Percentiles rank a stretch among this genome's conserved stretches.
Conservation (phyloP, 1,139 yeast genomes). For the Hyphopichia khmerensis region DNA sequence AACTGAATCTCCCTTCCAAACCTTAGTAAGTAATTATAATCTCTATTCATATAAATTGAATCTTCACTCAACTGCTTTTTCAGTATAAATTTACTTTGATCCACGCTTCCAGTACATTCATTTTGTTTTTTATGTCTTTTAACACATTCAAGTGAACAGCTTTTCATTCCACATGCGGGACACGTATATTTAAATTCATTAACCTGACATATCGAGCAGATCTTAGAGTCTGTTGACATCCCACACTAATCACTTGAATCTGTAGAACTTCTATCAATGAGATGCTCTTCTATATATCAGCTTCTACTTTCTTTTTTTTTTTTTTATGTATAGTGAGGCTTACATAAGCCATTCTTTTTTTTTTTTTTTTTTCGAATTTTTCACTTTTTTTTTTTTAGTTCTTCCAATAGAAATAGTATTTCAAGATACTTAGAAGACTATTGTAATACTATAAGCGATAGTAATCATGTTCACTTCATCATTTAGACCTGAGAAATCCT, state of each 20-base stretch:
- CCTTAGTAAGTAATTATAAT: constrained; percentile 70
- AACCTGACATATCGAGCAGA: constrained; percentile 53
- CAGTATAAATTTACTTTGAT: constrained; percentile 58
- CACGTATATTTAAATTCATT: constrained; percentile 67
- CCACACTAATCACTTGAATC: too few relatives aligned
- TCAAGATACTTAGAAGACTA: too few relatives aligned
- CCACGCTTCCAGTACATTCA: constrained; percentile 67
- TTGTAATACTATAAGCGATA: too few relatives aligned
- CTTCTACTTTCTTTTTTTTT: background rate
- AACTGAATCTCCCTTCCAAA: constrained; percentile 59
- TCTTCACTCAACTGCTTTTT: constrained; percentile 36
- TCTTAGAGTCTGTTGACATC: background rate
- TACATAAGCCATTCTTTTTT: background rate
- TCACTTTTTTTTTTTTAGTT: background rate
- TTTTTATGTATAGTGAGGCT: background rate
- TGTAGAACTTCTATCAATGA: too few relatives aligned
- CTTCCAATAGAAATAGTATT: background rate
- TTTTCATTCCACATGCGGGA: constrained; percentile 68
- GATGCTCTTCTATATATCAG: background rate
- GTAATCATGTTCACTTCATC: background rate
- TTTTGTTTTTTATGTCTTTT: constrained; percentile 62
- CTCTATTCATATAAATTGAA: constrained; percentile 62
- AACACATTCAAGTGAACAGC: constrained; percentile 75
- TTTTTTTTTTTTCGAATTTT: background rate
- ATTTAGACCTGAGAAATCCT: background rate